These are phyloP conservation scores for Pyrenula massariospora DNA, from an alignment of 495 filamentous ascomycete species.

Conservation along the genomic window DNA sequence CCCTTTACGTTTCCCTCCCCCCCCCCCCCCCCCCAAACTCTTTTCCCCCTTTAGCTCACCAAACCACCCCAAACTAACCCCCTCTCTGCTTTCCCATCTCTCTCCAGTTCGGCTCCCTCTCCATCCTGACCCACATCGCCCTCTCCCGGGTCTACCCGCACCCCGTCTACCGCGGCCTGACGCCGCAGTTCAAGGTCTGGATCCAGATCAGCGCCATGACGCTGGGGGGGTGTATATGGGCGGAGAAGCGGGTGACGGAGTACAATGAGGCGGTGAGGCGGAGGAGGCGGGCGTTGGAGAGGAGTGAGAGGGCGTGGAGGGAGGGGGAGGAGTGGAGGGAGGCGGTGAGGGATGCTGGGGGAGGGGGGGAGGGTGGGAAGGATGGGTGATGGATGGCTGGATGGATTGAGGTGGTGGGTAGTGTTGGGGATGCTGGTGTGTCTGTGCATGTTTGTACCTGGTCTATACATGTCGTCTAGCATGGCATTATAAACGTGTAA, in stretches of 20 bases:
- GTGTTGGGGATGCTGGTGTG: not conserved
- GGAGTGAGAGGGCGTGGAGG: constrained; percentile 38
- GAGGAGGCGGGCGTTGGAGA: constrained; percentile 46
- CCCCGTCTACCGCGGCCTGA: constrained; percentile 71
- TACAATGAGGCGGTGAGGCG: constrained; percentile 43
- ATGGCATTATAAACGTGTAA: too few species aligned
- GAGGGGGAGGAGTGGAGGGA: constrained; percentile 35
- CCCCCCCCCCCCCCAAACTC: constrained; percentile 8
- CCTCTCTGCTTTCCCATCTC: constrained; percentile 1
- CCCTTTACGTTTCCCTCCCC: too few species aligned
- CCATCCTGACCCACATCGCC: constrained; percentile 37
- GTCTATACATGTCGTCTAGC: too few species aligned
- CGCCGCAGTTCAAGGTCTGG: constrained; percentile 86
- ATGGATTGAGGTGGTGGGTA: not conserved
- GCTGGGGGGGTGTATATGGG: constrained; percentile 71
- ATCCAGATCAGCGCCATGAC: constrained; percentile 85
- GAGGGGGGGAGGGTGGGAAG: not conserved
- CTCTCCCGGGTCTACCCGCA: constrained; percentile 28
- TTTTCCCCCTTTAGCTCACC: too few species aligned
- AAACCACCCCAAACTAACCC: constrained; percentile 1
- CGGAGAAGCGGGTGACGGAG: constrained; percentile 59
- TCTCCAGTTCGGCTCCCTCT: constrained; percentile 31
- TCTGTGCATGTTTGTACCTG: too few species aligned
- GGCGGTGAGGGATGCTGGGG: constrained; percentile 12
- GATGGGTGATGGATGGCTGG: constrained; percentile 32